A percentile compares a stretch with the other conserved stretches of the same genome.
These are phyloP conservation scores for Fusarium nurragi DNA, from an alignment of 2,329 filamentous ascomycete genomes.

Conservation along the genomic window DNA sequence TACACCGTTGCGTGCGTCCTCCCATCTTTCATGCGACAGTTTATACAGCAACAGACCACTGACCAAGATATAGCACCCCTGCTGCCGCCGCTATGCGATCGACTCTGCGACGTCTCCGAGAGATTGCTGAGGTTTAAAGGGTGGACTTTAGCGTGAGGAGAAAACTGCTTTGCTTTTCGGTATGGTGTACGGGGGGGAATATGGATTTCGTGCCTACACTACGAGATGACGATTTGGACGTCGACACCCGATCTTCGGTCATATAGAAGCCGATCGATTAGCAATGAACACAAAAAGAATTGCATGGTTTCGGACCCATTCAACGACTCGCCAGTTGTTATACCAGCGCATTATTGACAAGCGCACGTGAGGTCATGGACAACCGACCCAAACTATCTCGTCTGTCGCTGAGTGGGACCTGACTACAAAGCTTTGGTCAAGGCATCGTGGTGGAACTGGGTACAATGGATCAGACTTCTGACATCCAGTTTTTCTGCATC, in stretches of 20 bases:
- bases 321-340: constrained; percentile 29
- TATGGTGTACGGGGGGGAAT: constrained; percentile 56
- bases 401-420: background rate
- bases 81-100: constrained; percentile 94
- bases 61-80: constrained; percentile 73
- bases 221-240: constrained; percentile 54
- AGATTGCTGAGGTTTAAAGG: constrained; percentile 92
- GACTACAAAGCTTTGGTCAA: background rate
- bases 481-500: background rate
- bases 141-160: constrained; percentile 45
- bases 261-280: constrained; percentile 54
- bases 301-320: constrained; percentile 50
- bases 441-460: background rate
- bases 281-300: constrained; percentile 54
- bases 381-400: constrained; percentile 10
- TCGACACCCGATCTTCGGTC: constrained; percentile 54
- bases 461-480: background rate
- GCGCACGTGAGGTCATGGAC: constrained; percentile 14
- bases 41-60: constrained; percentile 37
- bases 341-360: background rate
- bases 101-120: constrained; percentile 94
- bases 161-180: constrained; percentile 58
- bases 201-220: constrained; percentile 57
- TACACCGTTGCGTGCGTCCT: constrained; percentile 95
- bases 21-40: constrained; percentile 2